These are phyloP conservation scores for Pythium utonaiense DNA, from an alignment of 352 stramenopile species.

Conservation along the genomic window DNA sequence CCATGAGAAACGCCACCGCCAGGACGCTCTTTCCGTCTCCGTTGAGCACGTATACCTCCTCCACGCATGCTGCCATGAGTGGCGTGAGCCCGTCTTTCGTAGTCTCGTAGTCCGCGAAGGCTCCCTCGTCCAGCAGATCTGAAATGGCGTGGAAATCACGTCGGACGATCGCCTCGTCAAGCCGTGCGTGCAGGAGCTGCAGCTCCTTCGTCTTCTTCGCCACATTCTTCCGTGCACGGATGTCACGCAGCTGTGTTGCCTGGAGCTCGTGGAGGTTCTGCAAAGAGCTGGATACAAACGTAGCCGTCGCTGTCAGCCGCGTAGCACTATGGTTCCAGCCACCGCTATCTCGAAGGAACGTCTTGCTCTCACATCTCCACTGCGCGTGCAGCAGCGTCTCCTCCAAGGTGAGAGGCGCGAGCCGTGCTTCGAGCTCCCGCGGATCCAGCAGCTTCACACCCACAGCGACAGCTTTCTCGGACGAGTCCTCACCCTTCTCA, in stretches of 20 bases:
- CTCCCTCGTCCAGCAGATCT: slow-evolving; percentile 47
- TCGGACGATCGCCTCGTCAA: slow-evolving; percentile 44
- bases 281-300: slow-evolving; percentile 33
- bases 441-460: neutral
- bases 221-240: slow-evolving; percentile 43
- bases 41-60: slow-evolving; percentile 61
- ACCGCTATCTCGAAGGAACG: slow-evolving; percentile 30
- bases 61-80: slow-evolving; percentile 50
- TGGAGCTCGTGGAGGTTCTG: slow-evolving; percentile 19
- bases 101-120: slow-evolving; percentile 70
- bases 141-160: slow-evolving; percentile 39
- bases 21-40: slow-evolving; percentile 46
- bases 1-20: slow-evolving; percentile 54
- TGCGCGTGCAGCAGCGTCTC: slow-evolving; percentile 53
- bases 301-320: slow-evolving; percentile 32
- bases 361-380: slow-evolving; percentile 35
- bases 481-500: neutral
- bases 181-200: slow-evolving; percentile 33
- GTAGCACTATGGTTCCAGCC: slow-evolving; percentile 37
- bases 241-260: slow-evolving; percentile 26
- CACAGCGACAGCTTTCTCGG: neutral
- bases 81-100: slow-evolving; percentile 30
- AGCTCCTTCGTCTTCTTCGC: slow-evolving; percentile 41
- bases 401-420: slow-evolving; percentile 35
- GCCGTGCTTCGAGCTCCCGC: slow-evolving; percentile 2